These are phyloP conservation scores for Coemansia sp. DNA, from an alignment of 192 early-diverging fungal species.

Conservation along the genomic window DNA sequence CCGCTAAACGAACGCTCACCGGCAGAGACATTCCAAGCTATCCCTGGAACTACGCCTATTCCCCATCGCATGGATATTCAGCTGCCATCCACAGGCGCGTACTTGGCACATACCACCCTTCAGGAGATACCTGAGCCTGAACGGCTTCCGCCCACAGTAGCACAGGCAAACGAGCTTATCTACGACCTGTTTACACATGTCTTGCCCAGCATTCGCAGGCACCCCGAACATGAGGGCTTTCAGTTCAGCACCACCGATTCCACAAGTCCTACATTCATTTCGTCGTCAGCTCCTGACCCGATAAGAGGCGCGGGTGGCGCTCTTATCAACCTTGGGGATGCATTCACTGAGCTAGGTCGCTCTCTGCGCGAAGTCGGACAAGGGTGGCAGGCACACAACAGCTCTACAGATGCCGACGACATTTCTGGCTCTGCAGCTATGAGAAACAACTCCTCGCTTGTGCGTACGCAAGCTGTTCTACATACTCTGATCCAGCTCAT, in stretches of 20 bases:
- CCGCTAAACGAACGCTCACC: slow-evolving; percentile 13
- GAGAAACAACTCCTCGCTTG: slow-evolving; percentile 1
- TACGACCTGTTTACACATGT: slow-evolving; percentile 25
- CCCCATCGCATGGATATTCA: not conserved
- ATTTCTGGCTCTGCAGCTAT: not conserved
- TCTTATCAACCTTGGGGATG: slow-evolving; percentile 32
- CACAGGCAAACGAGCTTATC: slow-evolving; percentile 41
- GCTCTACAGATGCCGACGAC: not conserved
- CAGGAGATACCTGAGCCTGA: not conserved
- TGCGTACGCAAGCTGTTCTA: slow-evolving; percentile 18
- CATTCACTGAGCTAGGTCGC: slow-evolving; percentile 41
- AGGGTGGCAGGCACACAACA: slow-evolving; percentile 22
- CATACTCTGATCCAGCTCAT: slow-evolving; percentile 18
- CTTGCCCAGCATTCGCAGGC: slow-evolving; percentile 32
- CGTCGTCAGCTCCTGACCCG: slow-evolving; percentile 12
- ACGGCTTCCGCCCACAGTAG: slow-evolving; percentile 12
- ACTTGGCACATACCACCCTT: not conserved
- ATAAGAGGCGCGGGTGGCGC: slow-evolving; percentile 19
- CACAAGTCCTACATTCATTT: slow-evolving; percentile 17
- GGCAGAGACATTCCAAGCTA: slow-evolving; percentile 13
- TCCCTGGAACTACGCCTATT: slow-evolving; percentile 24
- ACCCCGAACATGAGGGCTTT: slow-evolving; percentile 24
- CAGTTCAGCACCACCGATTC: slow-evolving; percentile 9
- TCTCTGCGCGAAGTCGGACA: slow-evolving; percentile 31
- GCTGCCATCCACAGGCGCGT: not conserved